phyloP scores from a whole-genome alignment of 192 early-diverging fungal species.

The Diversispora epigaea region DNA sequence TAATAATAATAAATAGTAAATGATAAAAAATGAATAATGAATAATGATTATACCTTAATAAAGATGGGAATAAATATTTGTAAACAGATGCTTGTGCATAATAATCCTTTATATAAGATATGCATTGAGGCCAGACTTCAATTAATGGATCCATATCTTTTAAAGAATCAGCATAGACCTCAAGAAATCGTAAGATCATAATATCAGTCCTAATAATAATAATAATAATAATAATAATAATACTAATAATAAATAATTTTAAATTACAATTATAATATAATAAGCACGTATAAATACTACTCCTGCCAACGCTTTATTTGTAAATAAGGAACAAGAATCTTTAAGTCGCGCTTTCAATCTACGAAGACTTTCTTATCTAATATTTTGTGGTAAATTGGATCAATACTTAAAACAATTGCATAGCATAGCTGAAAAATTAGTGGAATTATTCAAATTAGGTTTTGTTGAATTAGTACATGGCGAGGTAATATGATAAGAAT shows the following conservation, averaged over 20 bases:
- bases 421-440: slow-evolving; percentile 81
- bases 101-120: slow-evolving; percentile 63
- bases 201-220: slow-evolving; percentile 57
- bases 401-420: slow-evolving; percentile 81
- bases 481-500: slow-evolving; percentile 49
- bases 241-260: no score
- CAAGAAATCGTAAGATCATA: slow-evolving; percentile 61
- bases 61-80: slow-evolving; percentile 61
- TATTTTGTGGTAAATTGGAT: slow-evolving; percentile 71
- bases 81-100: slow-evolving; percentile 52
- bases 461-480: slow-evolving; percentile 70
- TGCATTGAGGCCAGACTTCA: slow-evolving; percentile 61
- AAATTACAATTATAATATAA: no score
- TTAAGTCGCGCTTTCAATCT: slow-evolving; percentile 63
- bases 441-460: slow-evolving; percentile 77
- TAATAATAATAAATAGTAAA: neutral
- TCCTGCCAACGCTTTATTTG: slow-evolving; percentile 72
- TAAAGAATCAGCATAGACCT: slow-evolving; percentile 56
- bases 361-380: slow-evolving; percentile 76
- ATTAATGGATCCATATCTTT: slow-evolving; percentile 46
- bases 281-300: slow-evolving; percentile 66
- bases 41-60: slow-evolving; percentile 46
- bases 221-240: no score
- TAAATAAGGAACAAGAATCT: slow-evolving; percentile 80
- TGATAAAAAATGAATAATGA: neutral